Conservation (phyloP, 2,329 filamentous ascomycete species). For the Fusarium sp. region DNA sequence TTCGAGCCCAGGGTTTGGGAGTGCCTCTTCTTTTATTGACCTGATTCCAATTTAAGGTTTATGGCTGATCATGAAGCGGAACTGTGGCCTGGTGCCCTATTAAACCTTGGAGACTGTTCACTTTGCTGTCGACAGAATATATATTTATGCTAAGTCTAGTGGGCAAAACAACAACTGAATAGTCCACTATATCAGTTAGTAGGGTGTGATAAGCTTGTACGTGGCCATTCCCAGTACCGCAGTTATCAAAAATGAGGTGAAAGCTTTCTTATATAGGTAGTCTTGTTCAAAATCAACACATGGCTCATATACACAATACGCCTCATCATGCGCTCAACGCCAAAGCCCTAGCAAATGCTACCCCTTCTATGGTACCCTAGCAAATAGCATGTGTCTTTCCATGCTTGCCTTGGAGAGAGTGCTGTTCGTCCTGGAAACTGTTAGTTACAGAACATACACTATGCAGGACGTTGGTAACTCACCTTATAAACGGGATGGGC, state of each 20-base stretch:
- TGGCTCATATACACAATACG: conserved; percentile 18
- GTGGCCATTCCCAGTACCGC: too few relatives aligned
- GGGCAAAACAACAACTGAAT: too few relatives aligned
- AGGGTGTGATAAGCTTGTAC: too few relatives aligned
- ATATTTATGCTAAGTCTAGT: background rate
- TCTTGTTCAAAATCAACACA: conserved; percentile 14
- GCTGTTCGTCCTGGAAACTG: conserved; percentile 72
- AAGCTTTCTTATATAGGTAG: background rate
- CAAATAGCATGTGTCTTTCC: conserved; percentile 92
- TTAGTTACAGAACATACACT: background rate
- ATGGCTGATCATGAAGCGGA: background rate
- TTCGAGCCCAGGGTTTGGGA: background rate
- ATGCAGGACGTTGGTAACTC: conserved; percentile 39
- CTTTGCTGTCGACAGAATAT: background rate
- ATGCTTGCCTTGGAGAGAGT: conserved; percentile 88
- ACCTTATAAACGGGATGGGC: conserved; percentile 61
- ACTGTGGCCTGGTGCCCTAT: background rate
- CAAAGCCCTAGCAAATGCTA: conserved; percentile 14
- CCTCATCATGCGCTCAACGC: conserved; percentile 37
- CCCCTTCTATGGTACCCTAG: conserved; percentile 55
- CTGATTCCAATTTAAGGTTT: background rate
- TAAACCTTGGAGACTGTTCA: background rate
- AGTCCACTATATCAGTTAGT: too few relatives aligned
- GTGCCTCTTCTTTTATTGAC: background rate
- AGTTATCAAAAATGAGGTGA: too few relatives aligned